phyloP scores from a whole-genome alignment of 2,329 filamentous ascomycete genomes.

The Chaetomium sp. region DNA sequence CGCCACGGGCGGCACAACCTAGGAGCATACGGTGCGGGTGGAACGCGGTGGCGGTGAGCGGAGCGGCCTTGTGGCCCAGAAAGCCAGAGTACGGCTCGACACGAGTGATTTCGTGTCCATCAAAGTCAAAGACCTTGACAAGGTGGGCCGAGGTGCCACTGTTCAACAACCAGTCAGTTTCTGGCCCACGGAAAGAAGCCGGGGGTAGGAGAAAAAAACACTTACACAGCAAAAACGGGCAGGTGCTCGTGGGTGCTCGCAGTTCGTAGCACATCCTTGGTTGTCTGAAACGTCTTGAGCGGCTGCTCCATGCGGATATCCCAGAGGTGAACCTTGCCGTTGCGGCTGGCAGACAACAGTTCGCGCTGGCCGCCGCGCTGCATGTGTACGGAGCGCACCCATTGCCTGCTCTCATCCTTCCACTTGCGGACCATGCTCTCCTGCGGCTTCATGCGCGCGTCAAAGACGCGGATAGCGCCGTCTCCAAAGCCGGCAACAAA shows the following conservation, averaged over 20 bases:
- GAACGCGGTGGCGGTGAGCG: slow-evolving; percentile 88
- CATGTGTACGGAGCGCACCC: slow-evolving; percentile 96
- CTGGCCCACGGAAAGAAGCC: not conserved
- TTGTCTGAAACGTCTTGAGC: slow-evolving; percentile 72
- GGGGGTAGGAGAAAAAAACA: slow-evolving; percentile 34
- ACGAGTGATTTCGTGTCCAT: slow-evolving; percentile 74
- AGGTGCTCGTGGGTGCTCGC: slow-evolving; percentile 94
- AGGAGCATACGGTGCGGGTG: slow-evolving; percentile 93
- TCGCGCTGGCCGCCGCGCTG: slow-evolving; percentile 93
- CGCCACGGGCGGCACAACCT: slow-evolving; percentile 81
- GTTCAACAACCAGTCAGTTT: slow-evolving; percentile 1
- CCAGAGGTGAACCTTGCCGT: slow-evolving; percentile 94
- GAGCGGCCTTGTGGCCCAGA: slow-evolving; percentile 75
- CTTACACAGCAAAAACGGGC: slow-evolving; percentile 91
- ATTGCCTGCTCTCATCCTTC: slow-evolving; percentile 88
- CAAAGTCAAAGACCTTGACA: slow-evolving; percentile 91
- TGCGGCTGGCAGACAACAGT: slow-evolving; percentile 84
- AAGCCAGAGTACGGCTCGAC: slow-evolving; percentile 91
- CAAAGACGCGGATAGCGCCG: slow-evolving; percentile 90
- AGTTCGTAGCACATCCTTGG: slow-evolving; percentile 76
- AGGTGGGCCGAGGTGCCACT: slow-evolving; percentile 86
- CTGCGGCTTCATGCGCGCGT: slow-evolving; percentile 79
- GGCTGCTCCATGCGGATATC: slow-evolving; percentile 86
- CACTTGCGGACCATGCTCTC: slow-evolving; percentile 95
- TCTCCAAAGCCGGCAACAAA: slow-evolving; percentile 97